These are phyloP conservation scores for Coniochaeta pulveracea DNA, from an alignment of 2,329 filamentous ascomycete species.

Conservation along the genomic window DNA sequence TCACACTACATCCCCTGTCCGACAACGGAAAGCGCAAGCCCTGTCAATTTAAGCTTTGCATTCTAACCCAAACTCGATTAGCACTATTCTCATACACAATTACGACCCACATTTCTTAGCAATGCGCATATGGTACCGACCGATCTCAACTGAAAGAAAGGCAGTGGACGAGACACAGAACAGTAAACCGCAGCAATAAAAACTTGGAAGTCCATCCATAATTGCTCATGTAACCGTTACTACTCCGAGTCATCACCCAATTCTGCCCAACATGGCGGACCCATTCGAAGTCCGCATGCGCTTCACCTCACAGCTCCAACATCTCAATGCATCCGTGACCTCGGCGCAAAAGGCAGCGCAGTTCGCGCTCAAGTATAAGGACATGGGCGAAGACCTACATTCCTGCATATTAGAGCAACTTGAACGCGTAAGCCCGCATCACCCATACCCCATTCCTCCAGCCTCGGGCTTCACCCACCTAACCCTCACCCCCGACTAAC, in stretches of 20 bases:
- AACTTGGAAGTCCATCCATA: no score
- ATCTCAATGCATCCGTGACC: constrained; percentile 80
- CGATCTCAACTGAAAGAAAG: no score
- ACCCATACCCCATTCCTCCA: constrained; percentile 4
- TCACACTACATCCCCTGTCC: no score
- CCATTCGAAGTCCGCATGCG: constrained; percentile 98
- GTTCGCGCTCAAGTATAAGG: constrained; percentile 86
- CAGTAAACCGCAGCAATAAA: no score
- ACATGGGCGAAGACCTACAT: constrained; percentile 95
- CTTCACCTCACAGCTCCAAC: constrained; percentile 82
- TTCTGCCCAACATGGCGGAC: constrained; percentile 44
- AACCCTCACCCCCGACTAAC: constrained; percentile 6
- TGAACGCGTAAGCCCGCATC: constrained; percentile 56
- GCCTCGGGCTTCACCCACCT: no score
- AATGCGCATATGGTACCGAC: no score
- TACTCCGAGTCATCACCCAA: not conserved
- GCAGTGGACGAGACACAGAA: no score
- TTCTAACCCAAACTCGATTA: no score
- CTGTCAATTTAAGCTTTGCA: no score
- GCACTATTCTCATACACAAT: no score
- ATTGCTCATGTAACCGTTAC: not conserved
- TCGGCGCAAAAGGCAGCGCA: constrained; percentile 87
- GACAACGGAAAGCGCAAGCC: no score
- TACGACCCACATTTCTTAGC: no score
- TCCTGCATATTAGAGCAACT: constrained; percentile 95